These are phyloP conservation scores for Chamaecyparis obtusa DNA, from an alignment of 75 land plant genomes.

Conservation along the genomic window DNA sequence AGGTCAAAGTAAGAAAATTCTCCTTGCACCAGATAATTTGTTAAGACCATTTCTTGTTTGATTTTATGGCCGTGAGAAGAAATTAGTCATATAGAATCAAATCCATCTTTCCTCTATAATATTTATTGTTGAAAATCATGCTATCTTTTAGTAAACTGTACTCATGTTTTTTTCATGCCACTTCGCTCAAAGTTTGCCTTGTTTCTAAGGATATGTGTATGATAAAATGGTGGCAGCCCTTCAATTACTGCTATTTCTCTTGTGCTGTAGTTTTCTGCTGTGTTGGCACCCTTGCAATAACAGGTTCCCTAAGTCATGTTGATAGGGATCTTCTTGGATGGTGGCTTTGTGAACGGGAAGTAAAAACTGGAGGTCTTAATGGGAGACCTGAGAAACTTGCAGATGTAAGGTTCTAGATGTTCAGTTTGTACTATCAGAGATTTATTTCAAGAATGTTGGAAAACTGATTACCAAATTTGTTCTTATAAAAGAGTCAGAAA, in stretches of 20 bases:
- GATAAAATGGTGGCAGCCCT: not conserved
- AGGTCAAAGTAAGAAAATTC: slow-evolving; percentile 72
- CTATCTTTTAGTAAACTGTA: not conserved
- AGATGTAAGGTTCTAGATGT: slow-evolving; percentile 55
- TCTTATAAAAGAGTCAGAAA: not conserved
- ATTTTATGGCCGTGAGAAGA: not conserved
- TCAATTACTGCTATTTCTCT: not conserved
- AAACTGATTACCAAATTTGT: not conserved
- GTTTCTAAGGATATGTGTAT: not conserved
- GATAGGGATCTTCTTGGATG: slow-evolving; percentile 95
- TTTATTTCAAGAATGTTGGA: not conserved
- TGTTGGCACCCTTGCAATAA: slow-evolving; percentile 88
- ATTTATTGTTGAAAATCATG: not conserved
- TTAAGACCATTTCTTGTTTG: not conserved
- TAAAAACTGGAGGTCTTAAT: slow-evolving; percentile 82
- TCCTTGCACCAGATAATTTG: not conserved
- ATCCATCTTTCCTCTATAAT: not conserved
- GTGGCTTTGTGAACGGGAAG: slow-evolving; percentile 96
- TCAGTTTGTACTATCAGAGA: not conserved
- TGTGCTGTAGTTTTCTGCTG: slow-evolving; percentile 80
- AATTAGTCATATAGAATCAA: not conserved
- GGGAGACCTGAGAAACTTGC: slow-evolving; percentile 98
- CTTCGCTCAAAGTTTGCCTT: not conserved
- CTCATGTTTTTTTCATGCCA: not conserved
- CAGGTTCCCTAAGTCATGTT: slow-evolving; percentile 71